These are phyloP conservation scores for Podila minutissima DNA, from an alignment of 192 early-diverging fungal species.

Conservation along the genomic window DNA sequence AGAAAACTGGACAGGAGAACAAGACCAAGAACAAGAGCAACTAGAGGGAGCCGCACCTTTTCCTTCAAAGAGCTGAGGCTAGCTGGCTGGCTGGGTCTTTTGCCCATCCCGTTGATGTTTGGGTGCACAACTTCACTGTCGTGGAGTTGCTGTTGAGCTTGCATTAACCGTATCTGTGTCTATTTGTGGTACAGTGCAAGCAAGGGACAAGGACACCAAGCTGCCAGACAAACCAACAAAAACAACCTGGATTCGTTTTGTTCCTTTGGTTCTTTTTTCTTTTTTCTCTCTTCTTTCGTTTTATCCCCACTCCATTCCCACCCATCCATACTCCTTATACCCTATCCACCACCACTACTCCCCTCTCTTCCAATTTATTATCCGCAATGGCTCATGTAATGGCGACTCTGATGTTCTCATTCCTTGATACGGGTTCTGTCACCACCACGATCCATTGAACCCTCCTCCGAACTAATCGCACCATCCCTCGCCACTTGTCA, in stretches of 20 bases:
- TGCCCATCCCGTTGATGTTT: neutral
- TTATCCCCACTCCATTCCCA: constrained; percentile 2
- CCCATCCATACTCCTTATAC: neutral
- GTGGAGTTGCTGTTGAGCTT: too few species aligned
- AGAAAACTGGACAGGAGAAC: neutral
- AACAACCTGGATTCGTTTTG: neutral
- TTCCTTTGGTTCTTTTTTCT: neutral
- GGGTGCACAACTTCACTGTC: neutral
- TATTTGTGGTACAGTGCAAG: too few species aligned
- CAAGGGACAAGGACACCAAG: neutral
- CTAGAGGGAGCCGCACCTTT: neutral
- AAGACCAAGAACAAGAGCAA: neutral
- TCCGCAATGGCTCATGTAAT: constrained; percentile 41
- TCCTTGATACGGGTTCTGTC: too few species aligned
- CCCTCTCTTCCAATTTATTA: too few species aligned
- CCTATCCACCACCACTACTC: too few species aligned
- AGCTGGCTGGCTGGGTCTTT: neutral
- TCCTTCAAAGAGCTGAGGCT: too few species aligned
- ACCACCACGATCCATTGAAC: neutral
- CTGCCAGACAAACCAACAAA: neutral
- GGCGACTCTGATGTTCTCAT: neutral
- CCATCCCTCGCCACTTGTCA: neutral
- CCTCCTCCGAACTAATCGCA: neutral
- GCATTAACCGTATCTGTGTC: too few species aligned
- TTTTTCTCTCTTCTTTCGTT: neutral